These are phyloP conservation scores for Syzygium grande DNA, from an alignment of 345 rosid species.

Conservation along the genomic window DNA sequence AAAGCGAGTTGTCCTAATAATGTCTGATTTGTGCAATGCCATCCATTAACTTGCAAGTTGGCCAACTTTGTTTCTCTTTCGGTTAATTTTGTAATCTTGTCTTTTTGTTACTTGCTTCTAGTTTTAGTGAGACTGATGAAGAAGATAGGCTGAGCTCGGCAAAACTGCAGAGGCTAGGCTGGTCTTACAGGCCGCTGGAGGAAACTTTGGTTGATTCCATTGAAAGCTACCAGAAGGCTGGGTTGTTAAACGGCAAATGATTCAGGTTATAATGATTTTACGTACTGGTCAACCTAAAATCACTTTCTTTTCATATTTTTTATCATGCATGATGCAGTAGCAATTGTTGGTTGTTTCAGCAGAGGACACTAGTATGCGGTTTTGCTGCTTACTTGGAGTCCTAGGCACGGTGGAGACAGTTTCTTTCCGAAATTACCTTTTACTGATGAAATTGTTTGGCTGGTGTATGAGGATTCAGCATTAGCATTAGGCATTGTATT, in stretches of 20 bases:
- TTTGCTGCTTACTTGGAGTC: not conserved
- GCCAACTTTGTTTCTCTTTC: not conserved
- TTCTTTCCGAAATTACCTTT: not conserved
- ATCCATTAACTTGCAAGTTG: not conserved
- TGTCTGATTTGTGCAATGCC: not conserved
- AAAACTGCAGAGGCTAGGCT: slow-evolving; percentile 34
- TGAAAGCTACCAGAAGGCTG: slow-evolving; percentile 35
- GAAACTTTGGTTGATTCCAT: slow-evolving; percentile 48
- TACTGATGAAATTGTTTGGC: not conserved
- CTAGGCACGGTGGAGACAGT: not conserved
- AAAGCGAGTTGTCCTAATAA: not conserved
- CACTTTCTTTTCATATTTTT: not conserved
- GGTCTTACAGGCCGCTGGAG: slow-evolving; percentile 46
- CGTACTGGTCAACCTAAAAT: not conserved
- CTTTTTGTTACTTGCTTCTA: not conserved
- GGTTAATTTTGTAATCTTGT: not conserved
- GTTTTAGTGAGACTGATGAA: slow-evolving; percentile 22
- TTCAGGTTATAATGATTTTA: not conserved
- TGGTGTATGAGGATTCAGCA: not conserved
- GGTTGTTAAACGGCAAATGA: slow-evolving; percentile 24
- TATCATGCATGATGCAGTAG: not conserved
- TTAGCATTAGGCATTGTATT: not conserved
- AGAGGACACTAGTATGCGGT: not conserved
- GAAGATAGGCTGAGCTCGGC: not conserved
- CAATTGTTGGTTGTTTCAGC: not conserved